Conservation (phyloP, 129 eudicot species). For the Arctium minus region DNA sequence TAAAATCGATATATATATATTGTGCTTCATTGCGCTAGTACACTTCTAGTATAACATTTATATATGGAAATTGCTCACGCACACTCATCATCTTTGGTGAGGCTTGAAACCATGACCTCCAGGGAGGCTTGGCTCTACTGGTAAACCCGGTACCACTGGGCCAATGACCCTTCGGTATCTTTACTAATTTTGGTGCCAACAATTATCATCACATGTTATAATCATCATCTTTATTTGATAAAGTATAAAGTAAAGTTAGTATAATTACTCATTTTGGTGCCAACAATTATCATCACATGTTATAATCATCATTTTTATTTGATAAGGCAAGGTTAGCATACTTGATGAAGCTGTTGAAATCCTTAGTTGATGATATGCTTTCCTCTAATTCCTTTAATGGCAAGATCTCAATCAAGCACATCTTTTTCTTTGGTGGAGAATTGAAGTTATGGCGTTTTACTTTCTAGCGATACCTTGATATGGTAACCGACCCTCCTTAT, state of each 20-base stretch:
- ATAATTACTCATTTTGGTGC: conserved; percentile 8
- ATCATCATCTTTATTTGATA: background rate
- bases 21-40: no score
- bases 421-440: conserved; percentile 4
- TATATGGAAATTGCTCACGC: background rate
- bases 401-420: background rate
- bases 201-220: background rate
- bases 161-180: background rate
- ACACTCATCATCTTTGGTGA: background rate
- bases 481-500: background rate
- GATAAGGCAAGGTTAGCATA: background rate
- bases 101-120: no score
- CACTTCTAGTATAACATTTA: background rate
- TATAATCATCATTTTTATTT: background rate
- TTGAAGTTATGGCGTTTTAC: background rate
- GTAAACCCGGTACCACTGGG: background rate
- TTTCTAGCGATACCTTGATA: background rate
- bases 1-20: no score
- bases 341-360: background rate
- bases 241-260: background rate
- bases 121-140: no score
- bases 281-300: background rate
- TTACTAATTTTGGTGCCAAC: background rate
- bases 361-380: background rate
- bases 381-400: background rate